Evolutionary conservation across 2,329 filamentous ascomycete species (phyloP).

Genomic region (Annulohypoxylon truncatum): DNA sequence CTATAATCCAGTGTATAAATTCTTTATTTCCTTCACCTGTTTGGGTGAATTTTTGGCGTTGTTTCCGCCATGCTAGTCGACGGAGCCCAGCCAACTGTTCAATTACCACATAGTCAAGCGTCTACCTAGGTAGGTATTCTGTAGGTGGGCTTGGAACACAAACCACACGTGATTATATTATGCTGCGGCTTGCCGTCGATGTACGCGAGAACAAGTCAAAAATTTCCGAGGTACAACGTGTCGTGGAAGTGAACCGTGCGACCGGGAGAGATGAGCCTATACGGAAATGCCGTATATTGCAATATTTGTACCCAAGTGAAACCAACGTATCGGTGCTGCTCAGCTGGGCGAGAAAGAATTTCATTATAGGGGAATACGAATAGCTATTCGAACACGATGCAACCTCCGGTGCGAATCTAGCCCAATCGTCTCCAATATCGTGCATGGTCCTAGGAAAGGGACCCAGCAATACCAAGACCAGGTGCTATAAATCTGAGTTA

Average conservation of each 20-base stretch:
- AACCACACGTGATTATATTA: background rate
- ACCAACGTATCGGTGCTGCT: background rate
- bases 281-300: constrained; percentile 4
- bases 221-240: background rate
- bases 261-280: background rate
- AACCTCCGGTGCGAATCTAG: background rate
- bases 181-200: background rate
- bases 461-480: background rate
- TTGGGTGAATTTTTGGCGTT: background rate
- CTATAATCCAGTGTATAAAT: constrained; percentile 2
- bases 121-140: background rate
- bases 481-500: background rate
- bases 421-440: background rate
- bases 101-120: background rate
- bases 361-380: background rate
- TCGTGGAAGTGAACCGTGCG: background rate
- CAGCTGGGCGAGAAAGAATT: background rate
- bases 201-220: background rate
- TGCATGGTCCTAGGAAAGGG: background rate
- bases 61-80: background rate
- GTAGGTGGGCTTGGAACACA: background rate
- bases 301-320: background rate
- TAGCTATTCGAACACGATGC: constrained; percentile 2
- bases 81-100: background rate
- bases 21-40: background rate